phyloP scores from a whole-genome alignment of 345 rosid genomes.

The Barbarea vulgaris region DNA sequence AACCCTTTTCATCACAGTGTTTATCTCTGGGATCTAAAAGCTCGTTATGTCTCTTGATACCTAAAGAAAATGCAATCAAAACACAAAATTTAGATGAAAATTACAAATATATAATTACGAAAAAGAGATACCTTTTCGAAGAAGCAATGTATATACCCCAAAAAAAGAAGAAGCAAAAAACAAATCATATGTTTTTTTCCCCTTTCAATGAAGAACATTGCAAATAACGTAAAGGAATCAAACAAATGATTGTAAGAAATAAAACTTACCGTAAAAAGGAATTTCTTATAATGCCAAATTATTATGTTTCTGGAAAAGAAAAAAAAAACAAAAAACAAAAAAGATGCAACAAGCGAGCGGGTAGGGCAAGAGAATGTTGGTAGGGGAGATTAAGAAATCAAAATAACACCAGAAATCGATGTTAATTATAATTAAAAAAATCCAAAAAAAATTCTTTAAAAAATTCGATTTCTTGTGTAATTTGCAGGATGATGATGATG shows the following conservation, averaged over 20 bases:
- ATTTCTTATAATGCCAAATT: not conserved
- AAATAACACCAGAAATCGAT: slow-evolving; percentile 53
- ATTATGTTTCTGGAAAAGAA: slow-evolving; percentile 12
- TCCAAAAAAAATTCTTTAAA: not conserved
- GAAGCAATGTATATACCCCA: slow-evolving; percentile 51
- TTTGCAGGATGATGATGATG: slow-evolving; percentile 48
- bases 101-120: slow-evolving; percentile 14
- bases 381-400: slow-evolving; percentile 37
- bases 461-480: not conserved
- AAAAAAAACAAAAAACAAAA: not conserved
- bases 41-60: slow-evolving; percentile 34
- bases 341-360: not conserved
- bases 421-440: not conserved
- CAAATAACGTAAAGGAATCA: slow-evolving; percentile 24
- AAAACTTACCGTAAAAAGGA: slow-evolving; percentile 29
- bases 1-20: slow-evolving; percentile 43
- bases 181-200: not conserved
- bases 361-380: slow-evolving; percentile 30
- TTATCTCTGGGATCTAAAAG: slow-evolving; percentile 41
- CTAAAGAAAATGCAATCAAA: slow-evolving; percentile 21
- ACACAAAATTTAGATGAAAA: not conserved
- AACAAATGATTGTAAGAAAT: slow-evolving; percentile 11
- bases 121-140: slow-evolving; percentile 49
- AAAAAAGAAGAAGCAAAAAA: not conserved
- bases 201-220: slow-evolving; percentile 6